Conservation (phyloP, 345 rosid genomes). For the Melastoma malabathricum region DNA sequence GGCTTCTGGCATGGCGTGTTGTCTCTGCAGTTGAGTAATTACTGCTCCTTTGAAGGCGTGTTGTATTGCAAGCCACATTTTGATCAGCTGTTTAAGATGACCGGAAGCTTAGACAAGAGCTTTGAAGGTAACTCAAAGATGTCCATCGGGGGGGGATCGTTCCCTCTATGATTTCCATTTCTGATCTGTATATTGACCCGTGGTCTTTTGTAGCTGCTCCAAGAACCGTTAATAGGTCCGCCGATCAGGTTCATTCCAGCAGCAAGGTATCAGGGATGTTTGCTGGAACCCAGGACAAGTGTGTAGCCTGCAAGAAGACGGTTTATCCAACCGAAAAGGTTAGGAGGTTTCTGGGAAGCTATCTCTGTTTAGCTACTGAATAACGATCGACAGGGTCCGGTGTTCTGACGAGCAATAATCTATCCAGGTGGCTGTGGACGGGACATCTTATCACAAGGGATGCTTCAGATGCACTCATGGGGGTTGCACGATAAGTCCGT, state of each 20-base stretch:
- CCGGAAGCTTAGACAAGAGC: conserved; percentile 72
- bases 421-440: conserved; percentile 59
- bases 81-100: conserved; percentile 61
- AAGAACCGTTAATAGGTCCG: conserved; percentile 39
- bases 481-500: conserved; percentile 54
- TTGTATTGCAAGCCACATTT: conserved; percentile 73
- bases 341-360: not conserved
- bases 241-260: conserved; percentile 36
- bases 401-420: not conserved
- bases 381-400: too few relatives aligned
- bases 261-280: conserved; percentile 52
- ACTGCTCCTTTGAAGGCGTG: conserved; percentile 59
- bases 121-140: conserved; percentile 36
- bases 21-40: conserved; percentile 42
- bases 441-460: conserved; percentile 42
- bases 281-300: conserved; percentile 75
- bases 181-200: conserved; percentile 1
- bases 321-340: conserved; percentile 73
- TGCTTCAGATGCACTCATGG: conserved; percentile 73
- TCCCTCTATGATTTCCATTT: not conserved
- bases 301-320: conserved; percentile 62
- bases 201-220: conserved; percentile 31
- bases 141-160: not conserved
- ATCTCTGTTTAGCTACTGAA: too few relatives aligned
- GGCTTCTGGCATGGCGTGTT: not conserved